Evolutionary conservation across 2,329 filamentous ascomycete genomes (phyloP).

Genomic region (Dryadomyces quercus-mongolicae): DNA sequence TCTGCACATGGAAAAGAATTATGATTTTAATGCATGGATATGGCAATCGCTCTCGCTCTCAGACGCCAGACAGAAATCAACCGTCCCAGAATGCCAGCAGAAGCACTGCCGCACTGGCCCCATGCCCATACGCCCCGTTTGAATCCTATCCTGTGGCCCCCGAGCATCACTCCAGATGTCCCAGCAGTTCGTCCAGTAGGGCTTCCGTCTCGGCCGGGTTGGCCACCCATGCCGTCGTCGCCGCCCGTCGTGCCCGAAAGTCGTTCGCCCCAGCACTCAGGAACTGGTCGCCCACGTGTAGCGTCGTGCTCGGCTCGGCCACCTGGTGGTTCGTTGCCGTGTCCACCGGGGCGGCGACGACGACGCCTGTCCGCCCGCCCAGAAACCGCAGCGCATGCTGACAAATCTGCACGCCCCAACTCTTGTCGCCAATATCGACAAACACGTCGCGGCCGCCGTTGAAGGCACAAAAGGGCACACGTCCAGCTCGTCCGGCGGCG

Average conservation of each 20-base stretch:
- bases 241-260: constrained; percentile 86
- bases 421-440: constrained; percentile 97
- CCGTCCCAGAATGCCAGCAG: no score
- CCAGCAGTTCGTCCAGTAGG: constrained; percentile 69
- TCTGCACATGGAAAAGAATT: no score
- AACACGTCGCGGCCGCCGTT: constrained; percentile 97
- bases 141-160: no score
- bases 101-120: no score
- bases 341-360: not conserved
- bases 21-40: no score
- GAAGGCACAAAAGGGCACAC: constrained; percentile 89
- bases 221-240: constrained; percentile 94
- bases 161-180: constrained; percentile 37
- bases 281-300: constrained; percentile 97
- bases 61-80: no score
- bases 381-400: constrained; percentile 33
- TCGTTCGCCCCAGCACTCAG: constrained; percentile 91
- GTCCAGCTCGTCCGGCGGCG: constrained; percentile 41
- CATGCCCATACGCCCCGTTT: no score
- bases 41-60: no score
- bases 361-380: constrained; percentile 38
- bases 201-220: constrained; percentile 84
- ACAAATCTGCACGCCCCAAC: constrained; percentile 85
- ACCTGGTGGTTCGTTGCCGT: not conserved
- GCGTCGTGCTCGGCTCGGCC: constrained; percentile 31